Base-by-base conservation (phyloP, 202 grass and related monocot genomes). In the Schoenoplectus tabernaemontani region DNA sequence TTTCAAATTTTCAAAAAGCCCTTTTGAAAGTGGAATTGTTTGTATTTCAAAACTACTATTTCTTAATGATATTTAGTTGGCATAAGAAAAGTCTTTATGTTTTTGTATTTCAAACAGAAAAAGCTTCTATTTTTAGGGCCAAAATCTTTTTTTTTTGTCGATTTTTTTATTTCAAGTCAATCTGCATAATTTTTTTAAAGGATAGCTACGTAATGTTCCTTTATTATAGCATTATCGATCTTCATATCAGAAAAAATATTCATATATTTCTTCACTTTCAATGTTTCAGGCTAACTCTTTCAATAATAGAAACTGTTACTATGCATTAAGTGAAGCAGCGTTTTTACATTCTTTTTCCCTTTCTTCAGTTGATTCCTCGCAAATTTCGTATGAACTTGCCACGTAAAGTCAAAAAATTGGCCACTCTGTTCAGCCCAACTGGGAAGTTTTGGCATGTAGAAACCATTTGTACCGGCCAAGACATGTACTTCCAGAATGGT, bases 361-460 rank as follows among this genome's bases (percentile, higher is more conserved):
- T 36, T 17, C 17, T 64, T 12, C 30, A 64, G 60, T 36, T 36
- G 30, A 64, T 64, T 36, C 60, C 63, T 66, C 63, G 63, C 12
- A 34, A 63, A 33, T 63, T 63, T 63, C 59, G 34, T 63, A 33
- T 15, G 28, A 63, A 63, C 59, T 63, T 63, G 9, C 28, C 59
- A 33, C 5, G 24, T 2, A 34, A 63, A 4, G 28, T 63, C 59
- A 0, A 34, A 16, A 63, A 63, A 16, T 1, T 63, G 28, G 28
- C 13, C 59, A 34, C 28, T 16, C 28, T 86, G 42, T 34, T 86
- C 9, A 62, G 62, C 43, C 88, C 54, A 73, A 0, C 69, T 74
- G 82, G 84, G 57, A 89, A 86, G 77, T 10, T 82, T 39, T 78
- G 82, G 63, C 84, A 64, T 64, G 63, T 26, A 64, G 84, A 82